A percentile compares a stretch with the other conserved stretches of the same genome.
These are phyloP conservation scores for Colletotrichum viniferum DNA, from an alignment of 2,329 filamentous ascomycete genomes.

Conservation along the genomic window DNA sequence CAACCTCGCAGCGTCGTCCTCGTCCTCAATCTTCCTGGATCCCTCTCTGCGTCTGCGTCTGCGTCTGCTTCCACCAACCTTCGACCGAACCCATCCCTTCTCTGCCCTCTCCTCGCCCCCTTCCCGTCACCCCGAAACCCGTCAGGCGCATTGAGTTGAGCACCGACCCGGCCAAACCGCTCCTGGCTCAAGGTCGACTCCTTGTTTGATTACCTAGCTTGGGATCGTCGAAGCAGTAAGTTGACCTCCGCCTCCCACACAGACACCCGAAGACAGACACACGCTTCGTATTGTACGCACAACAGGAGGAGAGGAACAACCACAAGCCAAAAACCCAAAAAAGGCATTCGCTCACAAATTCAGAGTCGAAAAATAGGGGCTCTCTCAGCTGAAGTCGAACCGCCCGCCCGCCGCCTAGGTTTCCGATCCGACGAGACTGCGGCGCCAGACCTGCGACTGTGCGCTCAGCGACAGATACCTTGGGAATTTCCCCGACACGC, in stretches of 20 bases:
- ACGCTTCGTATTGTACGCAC: background rate
- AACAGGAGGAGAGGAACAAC: background rate
- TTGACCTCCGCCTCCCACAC: background rate
- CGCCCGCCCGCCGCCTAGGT: background rate
- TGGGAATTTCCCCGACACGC: background rate
- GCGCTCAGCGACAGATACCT: background rate
- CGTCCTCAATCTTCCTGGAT: slow-evolving; percentile 10
- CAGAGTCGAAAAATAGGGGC: background rate
- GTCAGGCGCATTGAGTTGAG: slow-evolving; percentile 22
- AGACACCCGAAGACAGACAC: background rate
- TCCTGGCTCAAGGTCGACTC: background rate
- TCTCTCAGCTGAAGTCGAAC: slow-evolving; percentile 11
- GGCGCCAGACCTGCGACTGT: slow-evolving; percentile 3
- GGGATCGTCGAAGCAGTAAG: background rate
- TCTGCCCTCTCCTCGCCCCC: slow-evolving; percentile 1
- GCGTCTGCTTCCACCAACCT: background rate
- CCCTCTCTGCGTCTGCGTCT: background rate
- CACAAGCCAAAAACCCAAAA: background rate
- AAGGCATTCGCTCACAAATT: background rate
- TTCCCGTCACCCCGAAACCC: slow-evolving; percentile 16
- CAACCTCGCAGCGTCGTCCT: background rate
- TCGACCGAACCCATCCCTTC: slow-evolving; percentile 18
- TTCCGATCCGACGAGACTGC: slow-evolving; percentile 6
- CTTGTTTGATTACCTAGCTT: background rate
- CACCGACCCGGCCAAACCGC: slow-evolving; percentile 15